Evolutionary conservation across 768 basidiomycete species (phyloP).

Genomic region (Phlegmacium glaucopus): DNA sequence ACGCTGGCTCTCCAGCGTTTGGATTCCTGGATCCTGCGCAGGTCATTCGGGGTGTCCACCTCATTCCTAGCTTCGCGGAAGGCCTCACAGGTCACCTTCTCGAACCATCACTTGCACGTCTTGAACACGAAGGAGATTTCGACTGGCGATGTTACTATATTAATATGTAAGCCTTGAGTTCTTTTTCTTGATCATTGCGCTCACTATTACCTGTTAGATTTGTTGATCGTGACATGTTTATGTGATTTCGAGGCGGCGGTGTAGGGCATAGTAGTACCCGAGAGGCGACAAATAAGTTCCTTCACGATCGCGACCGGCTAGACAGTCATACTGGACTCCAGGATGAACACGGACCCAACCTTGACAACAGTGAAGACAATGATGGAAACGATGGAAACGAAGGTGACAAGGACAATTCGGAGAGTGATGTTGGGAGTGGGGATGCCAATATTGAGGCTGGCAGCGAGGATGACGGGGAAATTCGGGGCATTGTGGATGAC

Average conservation of each 20-base stretch:
- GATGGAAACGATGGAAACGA: too few species aligned
- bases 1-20: slow-evolving; percentile 24
- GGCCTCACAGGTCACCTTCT: slow-evolving; percentile 15
- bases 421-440: too few species aligned
- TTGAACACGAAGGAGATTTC: slow-evolving; percentile 7
- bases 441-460: too few species aligned
- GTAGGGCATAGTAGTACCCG: slow-evolving; percentile 24
- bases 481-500: too few species aligned
- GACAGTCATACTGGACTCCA: too few species aligned
- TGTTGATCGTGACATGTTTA: slow-evolving; percentile 32
- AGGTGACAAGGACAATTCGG: too few species aligned
- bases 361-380: too few species aligned
- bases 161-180: slow-evolving; percentile 27
- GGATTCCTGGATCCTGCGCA: slow-evolving; percentile 41
- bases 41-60: slow-evolving; percentile 33
- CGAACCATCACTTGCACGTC: slow-evolving; percentile 10
- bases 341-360: too few species aligned
- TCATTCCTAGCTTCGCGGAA: slow-evolving; percentile 32
- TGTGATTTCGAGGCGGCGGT: slow-evolving; percentile 28
- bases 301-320: neutral
- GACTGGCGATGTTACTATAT: slow-evolving; percentile 35
- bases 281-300: neutral
- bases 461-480: too few species aligned
- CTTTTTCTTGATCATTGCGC: neutral
- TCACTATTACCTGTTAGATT: slow-evolving; percentile 20